Evolutionary conservation across 805 yeast genomes (phyloP), one percentile per base, ranked within the genome.

Genomic region (Ogataea naganishii): DNA sequence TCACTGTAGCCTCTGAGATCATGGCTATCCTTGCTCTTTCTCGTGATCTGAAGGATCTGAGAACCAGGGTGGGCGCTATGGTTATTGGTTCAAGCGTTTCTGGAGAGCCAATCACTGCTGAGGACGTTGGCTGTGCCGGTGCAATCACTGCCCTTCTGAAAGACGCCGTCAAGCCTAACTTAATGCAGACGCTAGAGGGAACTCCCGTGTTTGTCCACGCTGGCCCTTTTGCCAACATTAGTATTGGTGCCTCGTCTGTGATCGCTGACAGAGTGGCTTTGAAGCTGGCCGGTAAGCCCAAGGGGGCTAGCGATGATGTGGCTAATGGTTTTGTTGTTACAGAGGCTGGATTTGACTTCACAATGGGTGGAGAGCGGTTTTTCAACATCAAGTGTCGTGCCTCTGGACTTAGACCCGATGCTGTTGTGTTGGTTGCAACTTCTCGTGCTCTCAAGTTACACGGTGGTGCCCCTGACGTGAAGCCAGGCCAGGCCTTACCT

Each of bases 351-450:
- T 81, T 81, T 60, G 94, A 81, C 57, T 81, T 81, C 66, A 81
- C 92, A 30, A 81, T 81, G 94, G 94, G 94, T 51, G 94, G 94
- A 55, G 94, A 81, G 62, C 66, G 94, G 59, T 81, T 81, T 57
- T 65, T 79, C 55, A 80, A 81, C 58, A 81, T 81, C 60, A 81
- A 81, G 56, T 78, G 88, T 53, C 70, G 92, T 51, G 69, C 86
- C 7, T 75, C 84, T n/a, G 92, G 89, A 7, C 63, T 80, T 38
- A 65, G 64, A 18, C 94, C 94, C 13, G 84, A 81, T 52, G 76
- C 72, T 26, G 80, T 81, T 39, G 84, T 81, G 27, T 68, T 81
- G 44, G 94, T 81, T 36, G 92, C 94, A 30, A 81, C 94, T 22
- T 79, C 80, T 14, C 71, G 94, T 60, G 94, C 94, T 16, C 64